Conservation (phyloP, 768 basidiomycete genomes). For the Suillus paluster region DNA sequence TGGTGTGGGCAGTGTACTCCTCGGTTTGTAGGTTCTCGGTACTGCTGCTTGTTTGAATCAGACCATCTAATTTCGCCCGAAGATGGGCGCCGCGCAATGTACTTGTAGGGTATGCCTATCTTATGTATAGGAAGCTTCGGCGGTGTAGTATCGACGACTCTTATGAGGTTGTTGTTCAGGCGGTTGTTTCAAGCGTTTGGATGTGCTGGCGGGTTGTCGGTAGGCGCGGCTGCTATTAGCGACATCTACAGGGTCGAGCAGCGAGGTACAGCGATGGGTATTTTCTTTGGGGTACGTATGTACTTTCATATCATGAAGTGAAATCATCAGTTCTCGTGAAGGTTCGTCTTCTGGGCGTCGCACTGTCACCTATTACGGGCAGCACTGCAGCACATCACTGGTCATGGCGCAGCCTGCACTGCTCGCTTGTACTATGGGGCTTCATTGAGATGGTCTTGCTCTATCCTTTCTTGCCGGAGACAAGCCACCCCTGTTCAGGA, state of each 20-base stretch:
- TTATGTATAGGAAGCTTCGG: constrained; percentile 60
- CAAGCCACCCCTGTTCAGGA: constrained; percentile 36
- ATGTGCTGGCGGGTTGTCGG: constrained; percentile 52
- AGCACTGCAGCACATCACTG: constrained; percentile 54
- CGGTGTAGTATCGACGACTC: constrained; percentile 49
- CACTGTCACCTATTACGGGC: constrained; percentile 20
- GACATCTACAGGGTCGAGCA: constrained; percentile 65
- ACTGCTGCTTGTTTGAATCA: constrained; percentile 10
- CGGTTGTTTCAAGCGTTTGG: constrained; percentile 66
- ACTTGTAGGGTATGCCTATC: constrained; percentile 59
- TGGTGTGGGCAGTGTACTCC: constrained; percentile 52
- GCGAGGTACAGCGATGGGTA: constrained; percentile 51
- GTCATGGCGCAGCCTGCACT: constrained; percentile 64
- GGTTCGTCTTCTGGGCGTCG: neutral
- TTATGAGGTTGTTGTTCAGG: constrained; percentile 58
- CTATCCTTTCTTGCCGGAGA: constrained; percentile 36
- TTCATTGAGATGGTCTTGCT: constrained; percentile 32
- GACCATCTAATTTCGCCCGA: neutral
- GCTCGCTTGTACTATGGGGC: constrained; percentile 44
- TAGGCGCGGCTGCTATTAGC: constrained; percentile 59
- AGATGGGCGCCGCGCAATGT: constrained; percentile 68
- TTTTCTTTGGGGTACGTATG: constrained; percentile 53
- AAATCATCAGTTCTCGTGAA: neutral
- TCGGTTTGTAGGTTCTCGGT: constrained; percentile 42
- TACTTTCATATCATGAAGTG: no score